Percentiles rank a stretch among this genome's conserved stretches.
Conservation (phyloP, 2,329 filamentous ascomycete species). For the Penicillium palitans region DNA sequence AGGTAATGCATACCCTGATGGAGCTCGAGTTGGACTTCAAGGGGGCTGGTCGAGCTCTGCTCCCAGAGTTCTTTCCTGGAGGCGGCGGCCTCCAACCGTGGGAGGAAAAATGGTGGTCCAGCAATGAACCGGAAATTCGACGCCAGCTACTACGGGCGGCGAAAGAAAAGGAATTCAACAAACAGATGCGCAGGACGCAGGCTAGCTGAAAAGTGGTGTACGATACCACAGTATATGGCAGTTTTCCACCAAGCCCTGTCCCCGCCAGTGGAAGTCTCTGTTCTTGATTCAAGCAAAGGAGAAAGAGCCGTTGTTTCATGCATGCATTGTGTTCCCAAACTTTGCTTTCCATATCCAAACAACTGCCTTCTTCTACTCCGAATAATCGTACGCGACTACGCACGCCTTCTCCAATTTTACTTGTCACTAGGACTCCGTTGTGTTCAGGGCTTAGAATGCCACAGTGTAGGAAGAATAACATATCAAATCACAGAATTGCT, state of each 20-base stretch:
- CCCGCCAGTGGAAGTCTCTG: too few species aligned
- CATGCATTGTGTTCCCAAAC: background rate
- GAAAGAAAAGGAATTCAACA: background rate
- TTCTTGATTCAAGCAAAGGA: background rate
- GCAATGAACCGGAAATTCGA: background rate
- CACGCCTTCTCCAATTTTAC: background rate
- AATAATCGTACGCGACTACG: background rate
- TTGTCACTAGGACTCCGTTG: too few species aligned
- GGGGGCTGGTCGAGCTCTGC: background rate
- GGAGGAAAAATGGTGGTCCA: conserved; percentile 4
- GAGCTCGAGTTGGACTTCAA: conserved; percentile 1
- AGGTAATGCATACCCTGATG: conserved; percentile 1
- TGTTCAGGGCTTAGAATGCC: background rate
- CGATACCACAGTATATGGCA: background rate
- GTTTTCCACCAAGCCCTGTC: background rate
- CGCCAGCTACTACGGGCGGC: background rate
- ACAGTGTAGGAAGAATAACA: background rate
- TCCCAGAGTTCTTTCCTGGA: background rate
- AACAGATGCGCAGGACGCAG: background rate
- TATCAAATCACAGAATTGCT: background rate
- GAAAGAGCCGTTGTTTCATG: background rate
- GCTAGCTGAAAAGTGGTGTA: background rate
- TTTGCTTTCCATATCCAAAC: background rate
- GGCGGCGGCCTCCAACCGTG: background rate
- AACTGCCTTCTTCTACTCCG: background rate